Evolutionary conservation across 2,329 filamentous ascomycete genomes (phyloP).

Genomic region (Endothia cerciana): DNA sequence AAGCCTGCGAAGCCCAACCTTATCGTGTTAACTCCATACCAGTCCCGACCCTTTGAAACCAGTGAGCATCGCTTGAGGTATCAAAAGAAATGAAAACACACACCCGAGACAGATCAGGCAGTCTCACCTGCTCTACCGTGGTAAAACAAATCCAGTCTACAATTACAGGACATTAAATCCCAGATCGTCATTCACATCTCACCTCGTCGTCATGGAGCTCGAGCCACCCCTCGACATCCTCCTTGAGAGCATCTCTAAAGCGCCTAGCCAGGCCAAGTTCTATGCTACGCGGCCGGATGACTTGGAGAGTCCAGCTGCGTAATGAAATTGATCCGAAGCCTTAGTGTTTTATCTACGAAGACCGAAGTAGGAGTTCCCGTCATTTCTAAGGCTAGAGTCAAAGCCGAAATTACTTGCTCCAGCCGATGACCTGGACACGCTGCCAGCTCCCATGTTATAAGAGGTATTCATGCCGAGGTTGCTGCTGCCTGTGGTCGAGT

Average conservation of each 20-base stretch:
- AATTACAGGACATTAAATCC: background rate
- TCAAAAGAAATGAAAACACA: background rate
- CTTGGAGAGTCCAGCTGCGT: background rate
- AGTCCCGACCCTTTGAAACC: background rate
- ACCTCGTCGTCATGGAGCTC: background rate
- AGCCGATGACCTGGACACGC: slow-evolving; percentile 34
- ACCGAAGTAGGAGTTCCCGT: slow-evolving; percentile 31
- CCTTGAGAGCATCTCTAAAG: background rate
- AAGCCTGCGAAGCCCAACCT: background rate
- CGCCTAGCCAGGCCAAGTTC: background rate
- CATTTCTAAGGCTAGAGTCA: slow-evolving; percentile 32
- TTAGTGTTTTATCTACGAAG: slow-evolving; percentile 30
- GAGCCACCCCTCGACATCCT: background rate
- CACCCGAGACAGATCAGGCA: background rate
- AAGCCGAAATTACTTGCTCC: slow-evolving; percentile 35
- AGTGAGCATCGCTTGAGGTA: background rate
- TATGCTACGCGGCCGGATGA: background rate
- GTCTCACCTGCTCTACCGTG: background rate
- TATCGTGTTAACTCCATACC: background rate
- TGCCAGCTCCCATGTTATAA: slow-evolving; percentile 35
- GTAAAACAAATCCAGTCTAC: background rate
- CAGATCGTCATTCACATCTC: background rate
- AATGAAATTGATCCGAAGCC: background rate
- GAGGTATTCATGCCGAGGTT: slow-evolving; percentile 34
- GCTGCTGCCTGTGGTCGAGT: slow-evolving; percentile 31